Base-by-base conservation (phyloP, 352 stramenopile genomes). In the Phytophthora sp. region DNA sequence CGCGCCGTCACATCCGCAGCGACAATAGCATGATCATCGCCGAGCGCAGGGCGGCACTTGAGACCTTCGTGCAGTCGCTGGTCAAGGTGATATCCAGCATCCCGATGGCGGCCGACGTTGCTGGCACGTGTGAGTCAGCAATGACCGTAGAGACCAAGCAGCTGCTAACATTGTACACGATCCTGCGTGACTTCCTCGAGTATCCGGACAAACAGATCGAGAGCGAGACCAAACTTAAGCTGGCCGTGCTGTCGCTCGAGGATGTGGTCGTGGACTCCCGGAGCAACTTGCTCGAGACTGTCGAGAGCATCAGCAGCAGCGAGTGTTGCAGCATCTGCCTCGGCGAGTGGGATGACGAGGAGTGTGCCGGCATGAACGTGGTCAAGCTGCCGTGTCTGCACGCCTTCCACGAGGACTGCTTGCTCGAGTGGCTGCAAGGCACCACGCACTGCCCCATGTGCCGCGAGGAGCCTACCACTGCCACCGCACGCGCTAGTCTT, bases 251-350 rank as follows among this genome's bases (percentile, higher is more conserved):
- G 31, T 92, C 87, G 27, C 78, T 95, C 11, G 84, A 95, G 56
- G 87, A 95, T 46, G 87, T 95, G 23, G 79, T 93, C 7, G 84
- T 95, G 31, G 82, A 82, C 69, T 90, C 84, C 4, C 69, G 74
- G 20, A 90, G 80, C 71, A 89, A 89, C 55, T 42, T 88, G 24
- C 49, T 90, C 0, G 78, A 83, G n/a, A 67, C 65, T 13, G 68
- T 74, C 15, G 71, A 82, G n/a, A 59, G 70, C 9, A 54, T 86
- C 6, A 71, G 65, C 49, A 65, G 54, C 33, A 89, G 76, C 65
- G 87, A 95, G 55, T 91, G 85, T 69, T 95, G 88, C 60, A 93
- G 85, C 53, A 94, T 95, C 54, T 95, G 87, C 52, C 77, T 95
- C 1, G 76, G 79, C 44, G 83, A 93, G 31, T 95, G 88, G 88